Conservation (phyloP, 352 stramenopile genomes). For the Pythium oligandrum region DNA sequence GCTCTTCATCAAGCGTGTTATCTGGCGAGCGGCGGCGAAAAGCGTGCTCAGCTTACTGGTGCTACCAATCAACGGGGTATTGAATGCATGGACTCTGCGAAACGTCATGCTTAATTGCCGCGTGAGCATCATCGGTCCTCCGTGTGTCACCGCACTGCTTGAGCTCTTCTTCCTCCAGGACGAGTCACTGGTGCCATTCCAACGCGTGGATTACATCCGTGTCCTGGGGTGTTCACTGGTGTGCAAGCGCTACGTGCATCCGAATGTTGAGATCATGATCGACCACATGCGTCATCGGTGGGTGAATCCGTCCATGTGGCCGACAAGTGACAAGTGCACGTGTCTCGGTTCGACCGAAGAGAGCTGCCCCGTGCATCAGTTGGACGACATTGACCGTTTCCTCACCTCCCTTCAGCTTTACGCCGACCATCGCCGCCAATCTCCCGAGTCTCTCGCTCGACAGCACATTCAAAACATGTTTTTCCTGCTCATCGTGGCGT, state of each 20-base stretch:
- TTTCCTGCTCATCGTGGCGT: constrained; percentile 34
- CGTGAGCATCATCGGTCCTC: constrained; percentile 43
- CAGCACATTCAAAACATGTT: constrained; percentile 39
- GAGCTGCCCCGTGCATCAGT: constrained; percentile 21
- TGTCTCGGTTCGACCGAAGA: constrained; percentile 18
- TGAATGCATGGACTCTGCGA: constrained; percentile 43
- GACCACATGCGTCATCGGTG: constrained; percentile 36
- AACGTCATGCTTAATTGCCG: constrained; percentile 42
- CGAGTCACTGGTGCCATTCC: constrained; percentile 21
- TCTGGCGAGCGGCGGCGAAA: constrained; percentile 41
- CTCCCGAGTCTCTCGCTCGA: constrained; percentile 2
- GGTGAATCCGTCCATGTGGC: constrained; percentile 31
- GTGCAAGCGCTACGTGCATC: constrained; percentile 42
- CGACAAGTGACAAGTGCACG: constrained; percentile 21
- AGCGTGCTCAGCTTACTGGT: constrained; percentile 34
- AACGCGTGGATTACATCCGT: constrained; percentile 50
- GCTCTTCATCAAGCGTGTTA: constrained; percentile 45
- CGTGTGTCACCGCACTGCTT: constrained; percentile 27
- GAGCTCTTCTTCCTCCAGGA: constrained; percentile 30
- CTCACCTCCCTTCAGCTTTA: constrained; percentile 21
- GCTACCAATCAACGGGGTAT: constrained; percentile 38
- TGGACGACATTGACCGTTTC: constrained; percentile 33
- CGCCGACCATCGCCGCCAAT: not conserved
- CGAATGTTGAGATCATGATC: constrained; percentile 58
- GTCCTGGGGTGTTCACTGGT: constrained; percentile 36